phyloP scores from a whole-genome alignment of 495 filamentous ascomycete species.

The Penicillium goetzii region DNA sequence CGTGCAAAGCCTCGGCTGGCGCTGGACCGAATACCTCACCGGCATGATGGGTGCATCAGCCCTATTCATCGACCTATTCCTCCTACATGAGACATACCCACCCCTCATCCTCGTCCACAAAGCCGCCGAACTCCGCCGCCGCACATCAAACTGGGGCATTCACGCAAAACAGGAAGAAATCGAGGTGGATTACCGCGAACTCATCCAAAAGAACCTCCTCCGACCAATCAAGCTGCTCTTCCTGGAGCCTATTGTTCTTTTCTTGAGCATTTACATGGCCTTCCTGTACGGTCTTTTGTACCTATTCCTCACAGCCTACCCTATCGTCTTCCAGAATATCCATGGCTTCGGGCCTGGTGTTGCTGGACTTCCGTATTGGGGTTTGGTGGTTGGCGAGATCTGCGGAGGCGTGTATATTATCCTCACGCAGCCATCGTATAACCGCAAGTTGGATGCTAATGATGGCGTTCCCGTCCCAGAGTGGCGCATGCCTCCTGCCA shows the following conservation, averaged over 20 bases:
- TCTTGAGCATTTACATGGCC: conserved; percentile 78
- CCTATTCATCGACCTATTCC: conserved; percentile 70
- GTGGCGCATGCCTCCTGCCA: conserved; percentile 81
- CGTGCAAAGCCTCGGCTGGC: conserved; percentile 72
- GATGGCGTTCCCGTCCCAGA: conserved; percentile 76
- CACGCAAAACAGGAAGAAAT: conserved; percentile 94
- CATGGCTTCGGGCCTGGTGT: conserved; percentile 69
- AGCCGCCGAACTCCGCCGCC: conserved; percentile 74
- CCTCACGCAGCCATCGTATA: conserved; percentile 63
- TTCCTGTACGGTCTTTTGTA: conserved; percentile 85
- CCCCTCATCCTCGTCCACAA: conserved; percentile 78
- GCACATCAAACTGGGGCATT: conserved; percentile 90
- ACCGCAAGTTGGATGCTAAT: conserved; percentile 71
- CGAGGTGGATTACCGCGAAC: conserved; percentile 77
- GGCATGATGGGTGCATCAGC: conserved; percentile 77
- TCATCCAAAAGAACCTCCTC: conserved; percentile 81
- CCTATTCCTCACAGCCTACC: conserved; percentile 80
- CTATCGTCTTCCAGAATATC: conserved; percentile 74
- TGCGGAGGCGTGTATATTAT: conserved; percentile 68
- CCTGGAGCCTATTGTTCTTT: conserved; percentile 76
- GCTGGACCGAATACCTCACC: conserved; percentile 79
- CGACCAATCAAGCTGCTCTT: conserved; percentile 80
- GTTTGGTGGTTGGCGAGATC: conserved; percentile 76
- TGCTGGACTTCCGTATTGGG: conserved; percentile 76
- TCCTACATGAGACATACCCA: conserved; percentile 83